These are phyloP conservation scores for Cadophora luteo-olivacea DNA, from an alignment of 2,329 filamentous ascomycete genomes.

Conservation along the genomic window DNA sequence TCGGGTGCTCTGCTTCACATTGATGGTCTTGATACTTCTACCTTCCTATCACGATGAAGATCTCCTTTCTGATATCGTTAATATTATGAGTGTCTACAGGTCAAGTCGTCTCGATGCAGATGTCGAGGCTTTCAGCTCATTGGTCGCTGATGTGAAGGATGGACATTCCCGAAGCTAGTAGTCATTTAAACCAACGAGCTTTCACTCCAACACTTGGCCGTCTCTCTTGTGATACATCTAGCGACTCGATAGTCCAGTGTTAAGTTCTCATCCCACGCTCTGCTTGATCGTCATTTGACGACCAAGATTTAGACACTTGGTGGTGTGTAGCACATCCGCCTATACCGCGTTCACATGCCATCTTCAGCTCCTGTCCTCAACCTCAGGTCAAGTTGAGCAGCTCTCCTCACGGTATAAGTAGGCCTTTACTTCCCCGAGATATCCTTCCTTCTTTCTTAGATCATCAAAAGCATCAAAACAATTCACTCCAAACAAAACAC, in stretches of 20 bases:
- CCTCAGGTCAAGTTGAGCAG: no score
- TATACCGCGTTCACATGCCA: constrained; percentile 5
- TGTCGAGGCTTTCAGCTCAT: background rate
- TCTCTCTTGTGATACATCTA: constrained; percentile 16
- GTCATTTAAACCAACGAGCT: background rate
- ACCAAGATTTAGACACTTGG: background rate
- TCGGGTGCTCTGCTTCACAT: no score
- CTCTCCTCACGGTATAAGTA: constrained; percentile 21
- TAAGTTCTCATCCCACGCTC: constrained; percentile 15
- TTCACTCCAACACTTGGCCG: background rate
- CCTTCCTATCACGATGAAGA: no score
- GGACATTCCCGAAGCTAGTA: background rate
- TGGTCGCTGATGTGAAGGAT: background rate
- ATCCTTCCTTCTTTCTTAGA: background rate
- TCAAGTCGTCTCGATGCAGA: no score
- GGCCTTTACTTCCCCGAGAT: background rate
- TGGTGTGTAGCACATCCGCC: constrained; percentile 5
- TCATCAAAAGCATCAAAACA: constrained; percentile 7
- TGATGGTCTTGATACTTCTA: no score
- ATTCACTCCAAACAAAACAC: background rate
- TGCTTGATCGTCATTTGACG: background rate
- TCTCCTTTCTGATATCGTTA: no score
- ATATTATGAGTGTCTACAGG: no score
- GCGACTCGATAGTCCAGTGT: constrained; percentile 15
- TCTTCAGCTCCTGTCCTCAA: background rate